Percentiles rank a stretch among this genome's conserved stretches.
Evolutionary conservation across 305 asterid species (phyloP).

Genomic region (Coffea humblotiana): DNA sequence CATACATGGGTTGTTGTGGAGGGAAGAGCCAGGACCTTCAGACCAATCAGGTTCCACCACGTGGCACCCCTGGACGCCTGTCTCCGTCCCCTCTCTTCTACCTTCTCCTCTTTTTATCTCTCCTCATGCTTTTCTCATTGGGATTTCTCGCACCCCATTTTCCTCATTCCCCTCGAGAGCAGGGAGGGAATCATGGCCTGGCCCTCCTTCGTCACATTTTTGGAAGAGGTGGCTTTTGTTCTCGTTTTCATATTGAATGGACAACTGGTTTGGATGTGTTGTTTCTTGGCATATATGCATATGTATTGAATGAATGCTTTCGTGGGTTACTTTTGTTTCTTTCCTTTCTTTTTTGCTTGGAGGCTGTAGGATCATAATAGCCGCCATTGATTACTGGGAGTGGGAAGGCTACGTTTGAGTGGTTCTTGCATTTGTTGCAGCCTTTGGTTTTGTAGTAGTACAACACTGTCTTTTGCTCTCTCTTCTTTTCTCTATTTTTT

Average conservation of each 20-base stretch:
- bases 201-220: not conserved
- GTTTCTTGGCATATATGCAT: not conserved
- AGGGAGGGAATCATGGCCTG: not conserved
- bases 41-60: slow-evolving; percentile 57
- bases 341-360: not conserved
- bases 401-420: not conserved
- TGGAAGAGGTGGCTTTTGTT: not conserved
- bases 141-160: not conserved
- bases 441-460: not conserved
- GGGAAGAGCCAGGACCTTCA: slow-evolving; percentile 59
- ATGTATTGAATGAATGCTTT: not conserved
- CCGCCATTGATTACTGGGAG: slow-evolving; percentile 10
- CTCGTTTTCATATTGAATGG: not conserved
- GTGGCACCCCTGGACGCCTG: slow-evolving; percentile 58
- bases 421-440: not conserved
- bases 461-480: not conserved
- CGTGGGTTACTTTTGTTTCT: not conserved
- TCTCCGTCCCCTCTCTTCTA: slow-evolving; percentile 43
- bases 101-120: not conserved
- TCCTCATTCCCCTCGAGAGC: not conserved
- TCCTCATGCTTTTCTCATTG: slow-evolving; percentile 21
- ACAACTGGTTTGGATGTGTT: too few relatives aligned
- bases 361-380: not conserved
- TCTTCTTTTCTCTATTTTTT: too few relatives aligned
- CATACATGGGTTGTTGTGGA: slow-evolving; percentile 50